Base-by-base conservation (phyloP, 495 filamentous ascomycete genomes). In the Barbatosphaeria neglecta region DNA sequence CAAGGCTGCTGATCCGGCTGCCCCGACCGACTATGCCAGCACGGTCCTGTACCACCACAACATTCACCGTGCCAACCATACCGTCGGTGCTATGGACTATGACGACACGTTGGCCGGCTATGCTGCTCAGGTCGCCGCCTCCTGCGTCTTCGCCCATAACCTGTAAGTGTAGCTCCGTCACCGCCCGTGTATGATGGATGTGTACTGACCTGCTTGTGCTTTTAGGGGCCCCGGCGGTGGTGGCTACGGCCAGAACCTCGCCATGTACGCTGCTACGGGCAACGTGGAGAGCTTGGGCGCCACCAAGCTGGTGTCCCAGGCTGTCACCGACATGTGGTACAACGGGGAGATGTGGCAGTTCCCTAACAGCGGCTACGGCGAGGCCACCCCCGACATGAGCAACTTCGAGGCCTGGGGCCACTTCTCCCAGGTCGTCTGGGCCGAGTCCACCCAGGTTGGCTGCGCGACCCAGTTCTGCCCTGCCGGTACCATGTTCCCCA, bases 391-490 rank as follows among this genome's bases (percentile, higher is more conserved):
- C 7, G 65, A 75, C 58, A 81, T 80, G 75, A 49, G 56, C 52
- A 60, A 74, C 62, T 86, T 89, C 63, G 68, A 82, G 27, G 46
- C 57, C 25, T 92, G 82, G 79, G 87, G 90, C 47, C 90, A 98
- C 64, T 86, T 86, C 72, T 78, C 84, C n/a, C 87, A 95, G 70
- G 72, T 96, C 20, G 76, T 97, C 31, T 98, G 92, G 92, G 80
- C 81, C 61, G 59, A 31, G 6, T 83, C 84, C 43, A 78, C 64
- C 15, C 56, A 74, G 28, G 70, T 97, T 31, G 92, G 87, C 50
- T 98, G 92, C 63, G 75, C 73, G 43, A 77, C 80, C 24, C 62
- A 77, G 55, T 70, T 69, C 56, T 72, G 71, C 58, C 48, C 59
- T 2, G 41, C 66, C 11, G 64, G 77, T 15, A 73, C 76, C 45